Conservation (phyloP, 2,329 filamentous ascomycete genomes). For the Fusarium anguioides region DNA sequence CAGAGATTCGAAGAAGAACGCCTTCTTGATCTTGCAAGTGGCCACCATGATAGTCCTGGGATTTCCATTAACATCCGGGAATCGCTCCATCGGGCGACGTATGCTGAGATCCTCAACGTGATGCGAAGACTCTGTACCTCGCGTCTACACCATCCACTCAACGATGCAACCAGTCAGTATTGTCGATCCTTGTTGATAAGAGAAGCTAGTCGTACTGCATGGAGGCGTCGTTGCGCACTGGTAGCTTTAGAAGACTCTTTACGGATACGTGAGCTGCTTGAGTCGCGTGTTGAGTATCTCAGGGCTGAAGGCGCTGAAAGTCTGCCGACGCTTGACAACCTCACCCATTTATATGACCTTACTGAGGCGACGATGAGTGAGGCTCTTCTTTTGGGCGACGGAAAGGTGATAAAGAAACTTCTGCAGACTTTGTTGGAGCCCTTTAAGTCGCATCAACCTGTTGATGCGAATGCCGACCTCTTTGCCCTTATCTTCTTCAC, state of each 20-base stretch:
- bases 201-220: not conserved
- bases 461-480: conserved; percentile 32
- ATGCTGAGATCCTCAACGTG: conserved; percentile 24
- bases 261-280: not conserved
- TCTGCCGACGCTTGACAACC: not conserved
- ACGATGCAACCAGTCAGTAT: not conserved
- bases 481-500: conserved; percentile 31
- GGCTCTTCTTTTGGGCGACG: not conserved
- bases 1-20: conserved; percentile 13
- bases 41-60: not conserved
- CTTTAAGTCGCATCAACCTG: not conserved
- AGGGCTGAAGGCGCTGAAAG: not conserved
- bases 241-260: not conserved
- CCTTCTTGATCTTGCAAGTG: conserved; percentile 5
- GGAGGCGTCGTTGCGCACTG: not conserved
- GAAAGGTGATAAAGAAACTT: not conserved
- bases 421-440: not conserved
- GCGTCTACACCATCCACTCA: not conserved
- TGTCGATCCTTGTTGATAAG: conserved; percentile 20
- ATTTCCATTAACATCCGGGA: conserved; percentile 21
- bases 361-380: not conserved
- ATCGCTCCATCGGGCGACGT: conserved; percentile 17
- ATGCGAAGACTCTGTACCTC: conserved; percentile 13
- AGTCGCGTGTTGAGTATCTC: not conserved
- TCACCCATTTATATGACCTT: not conserved